These are phyloP conservation scores for Ustilago bromivora DNA, from an alignment of 1,284 basidiomycete genomes.

Conservation along the genomic window DNA sequence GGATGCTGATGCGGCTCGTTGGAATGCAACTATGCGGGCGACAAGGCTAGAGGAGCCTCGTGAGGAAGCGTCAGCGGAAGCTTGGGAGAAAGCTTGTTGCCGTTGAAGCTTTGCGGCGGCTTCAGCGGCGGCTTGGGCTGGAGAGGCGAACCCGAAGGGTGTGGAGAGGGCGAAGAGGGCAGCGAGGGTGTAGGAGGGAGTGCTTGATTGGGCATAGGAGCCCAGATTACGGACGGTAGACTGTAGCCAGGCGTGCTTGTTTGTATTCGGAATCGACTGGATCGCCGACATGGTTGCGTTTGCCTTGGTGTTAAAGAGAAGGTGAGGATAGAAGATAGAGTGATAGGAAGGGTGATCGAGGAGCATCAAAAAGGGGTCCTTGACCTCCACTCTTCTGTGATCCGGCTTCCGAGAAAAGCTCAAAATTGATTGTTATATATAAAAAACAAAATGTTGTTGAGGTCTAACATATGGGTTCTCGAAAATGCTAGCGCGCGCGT, in stretches of 20 bases:
- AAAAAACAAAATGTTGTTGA: too few species aligned
- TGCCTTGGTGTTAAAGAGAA: not conserved
- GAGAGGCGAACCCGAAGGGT: slow-evolving; percentile 56
- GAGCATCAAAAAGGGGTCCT: not conserved
- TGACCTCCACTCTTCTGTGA: slow-evolving; percentile 8
- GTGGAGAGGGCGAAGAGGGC: slow-evolving; percentile 52
- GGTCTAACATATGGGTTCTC: not conserved
- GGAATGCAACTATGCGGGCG: slow-evolving; percentile 34
- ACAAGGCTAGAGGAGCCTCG: slow-evolving; percentile 23
- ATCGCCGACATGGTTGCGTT: not conserved
- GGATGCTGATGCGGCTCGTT: slow-evolving; percentile 13
- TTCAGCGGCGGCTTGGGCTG: slow-evolving; percentile 43
- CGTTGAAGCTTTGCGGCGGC: slow-evolving; percentile 35
- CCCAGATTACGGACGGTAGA: slow-evolving; percentile 27
- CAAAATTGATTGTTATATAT: not conserved
- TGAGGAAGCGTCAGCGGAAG: slow-evolving; percentile 9
- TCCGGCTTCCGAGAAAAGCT: slow-evolving; percentile 15
- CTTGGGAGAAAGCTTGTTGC: slow-evolving; percentile 29
- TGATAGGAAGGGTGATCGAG: not conserved
- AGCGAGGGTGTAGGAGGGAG: slow-evolving; percentile 50
- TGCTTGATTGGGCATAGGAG: slow-evolving; percentile 37
- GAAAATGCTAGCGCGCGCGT: not conserved
- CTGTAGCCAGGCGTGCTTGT: slow-evolving; percentile 27
- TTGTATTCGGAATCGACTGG: not conserved
- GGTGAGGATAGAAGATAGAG: not conserved